Conservation (phyloP, 2,329 filamentous ascomycete genomes). For the Didymella lethalis region DNA sequence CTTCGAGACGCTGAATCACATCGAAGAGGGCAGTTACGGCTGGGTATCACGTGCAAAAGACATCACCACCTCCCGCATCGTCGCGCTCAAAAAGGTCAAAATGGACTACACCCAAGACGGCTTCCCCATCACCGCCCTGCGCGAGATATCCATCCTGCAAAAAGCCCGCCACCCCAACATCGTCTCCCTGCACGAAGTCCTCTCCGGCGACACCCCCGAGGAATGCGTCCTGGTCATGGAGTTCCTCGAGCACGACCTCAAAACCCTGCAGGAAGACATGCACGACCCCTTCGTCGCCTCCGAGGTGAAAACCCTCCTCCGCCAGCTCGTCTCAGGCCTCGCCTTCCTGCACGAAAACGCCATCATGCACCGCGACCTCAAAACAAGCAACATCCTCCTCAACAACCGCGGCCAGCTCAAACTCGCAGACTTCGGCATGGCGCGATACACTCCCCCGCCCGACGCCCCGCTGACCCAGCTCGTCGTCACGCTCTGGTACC, state of each 20-base stretch:
- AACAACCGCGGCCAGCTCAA: slow-evolving; percentile 95
- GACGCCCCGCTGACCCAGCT: slow-evolving; percentile 86
- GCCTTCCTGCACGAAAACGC: slow-evolving; percentile 86
- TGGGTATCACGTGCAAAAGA: slow-evolving; percentile 88
- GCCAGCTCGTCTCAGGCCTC: slow-evolving; percentile 81
- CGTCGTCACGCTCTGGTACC: slow-evolving; percentile 97
- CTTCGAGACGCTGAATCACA: slow-evolving; percentile 93
- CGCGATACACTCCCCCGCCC: slow-evolving; percentile 74
- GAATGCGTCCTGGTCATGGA: slow-evolving; percentile 94
- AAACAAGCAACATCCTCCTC: slow-evolving; percentile 71
- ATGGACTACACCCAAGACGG: slow-evolving; percentile 78
- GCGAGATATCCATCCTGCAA: slow-evolving; percentile 91
- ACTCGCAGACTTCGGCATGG: slow-evolving; percentile 98
- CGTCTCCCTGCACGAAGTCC: slow-evolving; percentile 81
- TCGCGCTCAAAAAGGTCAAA: slow-evolving; percentile 94
- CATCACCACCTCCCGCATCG: slow-evolving; percentile 75
- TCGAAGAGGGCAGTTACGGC: slow-evolving; percentile 96
- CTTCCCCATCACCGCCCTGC: slow-evolving; percentile 87
- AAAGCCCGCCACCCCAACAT: slow-evolving; percentile 84
- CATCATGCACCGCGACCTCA: slow-evolving; percentile 70
- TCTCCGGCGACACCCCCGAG: slow-evolving; percentile 72
- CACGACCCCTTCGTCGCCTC: slow-evolving; percentile 90
- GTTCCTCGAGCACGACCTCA: slow-evolving; percentile 96
- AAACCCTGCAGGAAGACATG: slow-evolving; percentile 92
- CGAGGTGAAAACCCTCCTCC: slow-evolving; percentile 88